Percentiles rank a stretch among this genome's conserved stretches.
These are phyloP conservation scores for Hypoxylon rubiginosum DNA, from an alignment of 2,329 filamentous ascomycete genomes.

Conservation along the genomic window DNA sequence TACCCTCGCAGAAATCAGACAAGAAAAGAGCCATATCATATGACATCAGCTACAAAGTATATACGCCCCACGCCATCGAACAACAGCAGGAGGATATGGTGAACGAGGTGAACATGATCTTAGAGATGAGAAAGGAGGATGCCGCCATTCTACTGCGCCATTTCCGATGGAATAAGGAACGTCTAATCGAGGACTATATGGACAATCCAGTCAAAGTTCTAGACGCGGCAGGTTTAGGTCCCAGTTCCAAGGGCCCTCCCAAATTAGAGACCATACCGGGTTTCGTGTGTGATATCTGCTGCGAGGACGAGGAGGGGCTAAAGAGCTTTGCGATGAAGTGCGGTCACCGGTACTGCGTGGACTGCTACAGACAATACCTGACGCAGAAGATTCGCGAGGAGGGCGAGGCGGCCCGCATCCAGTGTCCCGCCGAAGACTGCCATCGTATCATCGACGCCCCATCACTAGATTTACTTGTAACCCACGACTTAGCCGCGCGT, in stretches of 20 bases:
- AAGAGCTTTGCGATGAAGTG: slow-evolving; percentile 95
- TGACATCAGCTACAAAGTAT: slow-evolving; percentile 87
- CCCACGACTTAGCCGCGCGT: slow-evolving; percentile 67
- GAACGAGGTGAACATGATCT: slow-evolving; percentile 89
- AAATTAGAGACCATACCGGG: slow-evolving; percentile 78
- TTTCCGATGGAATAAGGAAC: slow-evolving; percentile 96
- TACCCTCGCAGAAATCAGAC: slow-evolving; percentile 70
- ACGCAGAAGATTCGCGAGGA: slow-evolving; percentile 94
- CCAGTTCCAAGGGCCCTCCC: slow-evolving; percentile 71
- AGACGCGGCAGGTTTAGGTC: slow-evolving; percentile 85
- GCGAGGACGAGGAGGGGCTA: slow-evolving; percentile 83
- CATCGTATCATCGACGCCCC: slow-evolving; percentile 91
- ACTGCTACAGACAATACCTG: slow-evolving; percentile 93
- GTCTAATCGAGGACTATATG: slow-evolving; percentile 96
- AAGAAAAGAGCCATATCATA: slow-evolving; percentile 81
- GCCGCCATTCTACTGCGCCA: slow-evolving; percentile 90
- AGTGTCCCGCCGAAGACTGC: slow-evolving; percentile 91
- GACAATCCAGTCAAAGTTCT: slow-evolving; percentile 84
- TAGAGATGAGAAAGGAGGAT: slow-evolving; percentile 90
- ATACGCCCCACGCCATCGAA: slow-evolving; percentile 84
- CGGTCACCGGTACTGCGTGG: slow-evolving; percentile 90
- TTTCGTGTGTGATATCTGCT: slow-evolving; percentile 96
- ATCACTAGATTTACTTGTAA: slow-evolving; percentile 83
- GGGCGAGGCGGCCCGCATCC: slow-evolving; percentile 93
- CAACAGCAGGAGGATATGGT: slow-evolving; percentile 88